Evolutionary conservation across 106 monocot genomes (phyloP), one percentile per base, ranked within the genome.

Genomic region (Triglochin maritima): DNA sequence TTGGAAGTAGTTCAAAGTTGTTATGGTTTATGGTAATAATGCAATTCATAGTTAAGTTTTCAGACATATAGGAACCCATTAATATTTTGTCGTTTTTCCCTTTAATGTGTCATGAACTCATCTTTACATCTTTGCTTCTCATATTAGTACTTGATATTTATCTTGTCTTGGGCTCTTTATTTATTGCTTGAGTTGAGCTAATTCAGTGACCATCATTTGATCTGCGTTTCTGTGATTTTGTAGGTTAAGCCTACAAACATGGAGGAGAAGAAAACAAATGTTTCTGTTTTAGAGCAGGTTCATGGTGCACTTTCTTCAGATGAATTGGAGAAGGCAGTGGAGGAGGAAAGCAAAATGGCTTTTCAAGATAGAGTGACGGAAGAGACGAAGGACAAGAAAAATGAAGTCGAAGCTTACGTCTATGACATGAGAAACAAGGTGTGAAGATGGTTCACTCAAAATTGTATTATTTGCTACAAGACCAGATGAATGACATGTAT

Each of bases 351-450:
- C 75, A 84, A 93, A 50, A 89, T 94, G 94, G 95, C 85, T 60
- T 83, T 90, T 72, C 87, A 96, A 63, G 95, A 96, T 53, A 81
- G 85, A 69, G 80, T 96, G 8, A 96, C 90, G 90, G 95, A 96
- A 80, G 95, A 96, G 73, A 96, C 90, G 2, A 96, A 96, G 53
- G 90, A 96, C 68, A 96, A 76, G 71, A 96, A 88, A 78, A 96
- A 96, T 83, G 95, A 85, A 45, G 90, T 96, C n/a, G 95, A 96
- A 63, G 83, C 95, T 4, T 96, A 90, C 73, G 85, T 95, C 45
- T 95, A 90, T 78, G 90, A 90, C 63, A 90, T 95, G 90, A 79
- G 94, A 66, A 95, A 87, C 69, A 95, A 95, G 70, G 94, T 82
- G 42, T 67, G 50, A 44, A 16, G 11, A 45, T 45, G 11, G 10